Evolutionary conservation across 176 grass and related monocot species (phyloP).

Genomic region (Metroxylon sagu): DNA sequence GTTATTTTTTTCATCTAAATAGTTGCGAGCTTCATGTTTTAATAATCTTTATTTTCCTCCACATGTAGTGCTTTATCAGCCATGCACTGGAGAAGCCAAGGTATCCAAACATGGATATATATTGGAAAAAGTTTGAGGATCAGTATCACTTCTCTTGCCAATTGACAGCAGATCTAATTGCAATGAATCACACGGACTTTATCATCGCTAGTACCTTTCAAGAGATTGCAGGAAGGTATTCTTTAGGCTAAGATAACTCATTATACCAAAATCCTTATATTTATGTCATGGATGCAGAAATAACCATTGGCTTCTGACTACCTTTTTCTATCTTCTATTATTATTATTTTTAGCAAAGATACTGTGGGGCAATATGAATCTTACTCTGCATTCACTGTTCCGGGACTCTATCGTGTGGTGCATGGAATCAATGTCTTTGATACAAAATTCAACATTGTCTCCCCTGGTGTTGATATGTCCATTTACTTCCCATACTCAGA

Average conservation of each 20-base stretch:
- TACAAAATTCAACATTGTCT: slow-evolving; percentile 11
- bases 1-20: background rate
- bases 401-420: background rate
- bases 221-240: slow-evolving; percentile 10
- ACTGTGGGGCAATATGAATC: slow-evolving; percentile 10
- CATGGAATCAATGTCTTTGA: slow-evolving; percentile 9
- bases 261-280: background rate
- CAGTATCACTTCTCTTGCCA: slow-evolving; percentile 11
- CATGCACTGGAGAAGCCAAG: slow-evolving; percentile 6
- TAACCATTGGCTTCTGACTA: too few species aligned
- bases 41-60: background rate
- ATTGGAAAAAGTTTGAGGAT: slow-evolving; percentile 4
- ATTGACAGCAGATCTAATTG: background rate
- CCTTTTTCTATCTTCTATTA: background rate
- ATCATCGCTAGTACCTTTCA: slow-evolving; percentile 12
- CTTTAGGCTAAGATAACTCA: too few species aligned
- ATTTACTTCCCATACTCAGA: slow-evolving; percentile 1
- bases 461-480: slow-evolving; percentile 4
- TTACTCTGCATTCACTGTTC: background rate
- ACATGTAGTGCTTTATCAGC: background rate
- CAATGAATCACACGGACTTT: slow-evolving; percentile 6
- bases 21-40: too few species aligned
- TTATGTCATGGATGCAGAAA: too few species aligned
- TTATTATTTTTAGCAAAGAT: slow-evolving; percentile 8
- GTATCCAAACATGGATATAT: slow-evolving; percentile 4